Conservation (phyloP, 2,329 filamentous ascomycete genomes). For the Cercospora janseana region DNA sequence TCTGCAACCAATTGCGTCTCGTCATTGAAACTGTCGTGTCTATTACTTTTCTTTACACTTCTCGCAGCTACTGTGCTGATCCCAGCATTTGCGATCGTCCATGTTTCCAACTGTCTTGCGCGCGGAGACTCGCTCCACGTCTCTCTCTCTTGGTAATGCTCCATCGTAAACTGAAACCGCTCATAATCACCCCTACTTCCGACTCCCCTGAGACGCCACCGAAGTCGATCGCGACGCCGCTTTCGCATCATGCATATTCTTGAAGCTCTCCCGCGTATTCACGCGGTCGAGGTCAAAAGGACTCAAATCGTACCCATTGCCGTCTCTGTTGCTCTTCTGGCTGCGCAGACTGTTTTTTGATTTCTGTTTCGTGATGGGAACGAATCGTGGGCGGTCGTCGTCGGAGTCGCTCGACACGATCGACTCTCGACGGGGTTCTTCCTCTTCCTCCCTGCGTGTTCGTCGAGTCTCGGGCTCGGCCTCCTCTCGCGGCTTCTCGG, state of each 20-base stretch:
- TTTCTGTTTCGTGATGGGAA: conserved; percentile 25
- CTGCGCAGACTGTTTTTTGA: conserved; percentile 14
- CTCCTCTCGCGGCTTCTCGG: conserved; percentile 14
- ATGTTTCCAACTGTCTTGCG: too few relatives aligned
- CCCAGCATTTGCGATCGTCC: too few relatives aligned
- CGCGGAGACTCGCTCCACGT: too few relatives aligned
- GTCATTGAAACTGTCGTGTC: too few relatives aligned
- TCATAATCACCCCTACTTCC: not conserved
- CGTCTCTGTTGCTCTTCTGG: conserved; percentile 1
- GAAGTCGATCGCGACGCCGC: not conserved
- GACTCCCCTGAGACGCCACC: not conserved
- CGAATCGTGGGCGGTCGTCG: conserved; percentile 27
- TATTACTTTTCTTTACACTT: too few relatives aligned
- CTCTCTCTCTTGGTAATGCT: not conserved
- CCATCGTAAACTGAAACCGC: not conserved
- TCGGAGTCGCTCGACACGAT: conserved; percentile 20
- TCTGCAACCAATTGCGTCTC: too few relatives aligned
- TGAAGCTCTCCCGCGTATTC: conserved; percentile 49
- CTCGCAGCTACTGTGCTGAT: too few relatives aligned
- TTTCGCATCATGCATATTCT: conserved; percentile 5
- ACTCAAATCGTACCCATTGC: conserved; percentile 40
- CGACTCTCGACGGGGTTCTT: conserved; percentile 18
- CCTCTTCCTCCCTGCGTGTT: conserved; percentile 18
- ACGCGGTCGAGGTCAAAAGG: conserved; percentile 52
- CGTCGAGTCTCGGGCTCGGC: conserved; percentile 1